These are phyloP conservation scores for Diaporthe velutina DNA, from an alignment of 2,329 filamentous ascomycete species.

Conservation along the genomic window DNA sequence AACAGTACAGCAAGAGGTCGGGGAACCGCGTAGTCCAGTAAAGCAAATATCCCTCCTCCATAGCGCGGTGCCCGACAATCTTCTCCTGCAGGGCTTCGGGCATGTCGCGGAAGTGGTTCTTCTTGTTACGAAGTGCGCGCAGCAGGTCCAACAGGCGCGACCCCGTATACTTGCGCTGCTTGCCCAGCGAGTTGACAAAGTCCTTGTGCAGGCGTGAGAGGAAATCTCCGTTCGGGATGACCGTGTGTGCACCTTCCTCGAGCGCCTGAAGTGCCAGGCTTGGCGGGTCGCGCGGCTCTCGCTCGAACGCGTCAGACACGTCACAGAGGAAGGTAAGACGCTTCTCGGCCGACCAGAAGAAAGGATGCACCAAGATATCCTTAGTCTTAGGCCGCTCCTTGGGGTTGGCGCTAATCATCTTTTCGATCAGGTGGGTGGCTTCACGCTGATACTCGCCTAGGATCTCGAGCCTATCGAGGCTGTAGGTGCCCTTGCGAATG, in stretches of 20 bases:
- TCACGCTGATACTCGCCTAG: conserved; percentile 89
- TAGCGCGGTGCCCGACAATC: conserved; percentile 56
- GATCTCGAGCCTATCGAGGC: conserved; percentile 76
- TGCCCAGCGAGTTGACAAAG: conserved; percentile 91
- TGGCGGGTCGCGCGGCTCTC: conserved; percentile 87
- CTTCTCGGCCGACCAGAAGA: conserved; percentile 95
- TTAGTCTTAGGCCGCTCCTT: conserved; percentile 76
- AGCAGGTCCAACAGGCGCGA: conserved; percentile 86
- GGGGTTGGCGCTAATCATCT: conserved; percentile 76
- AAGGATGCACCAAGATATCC: conserved; percentile 91
- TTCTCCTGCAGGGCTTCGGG: conserved; percentile 77
- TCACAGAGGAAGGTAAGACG: conserved; percentile 94
- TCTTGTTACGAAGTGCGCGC: conserved; percentile 92
- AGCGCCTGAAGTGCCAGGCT: conserved; percentile 74
- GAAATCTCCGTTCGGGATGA: conserved; percentile 78
- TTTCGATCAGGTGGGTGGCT: conserved; percentile 85
- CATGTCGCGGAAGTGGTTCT: conserved; percentile 98
- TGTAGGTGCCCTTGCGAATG: conserved; percentile 90
- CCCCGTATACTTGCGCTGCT: conserved; percentile 95
- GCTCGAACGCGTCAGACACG: conserved; percentile 96
- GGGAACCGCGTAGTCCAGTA: conserved; percentile 90
- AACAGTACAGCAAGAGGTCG: conserved; percentile 81
- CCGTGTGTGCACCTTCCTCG: conserved; percentile 64
- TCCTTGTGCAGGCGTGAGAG: conserved; percentile 79
- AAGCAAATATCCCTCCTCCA: conserved; percentile 77